Base-by-base conservation (phyloP, 148 eudicot genomes). In the Agrostemma githago region DNA sequence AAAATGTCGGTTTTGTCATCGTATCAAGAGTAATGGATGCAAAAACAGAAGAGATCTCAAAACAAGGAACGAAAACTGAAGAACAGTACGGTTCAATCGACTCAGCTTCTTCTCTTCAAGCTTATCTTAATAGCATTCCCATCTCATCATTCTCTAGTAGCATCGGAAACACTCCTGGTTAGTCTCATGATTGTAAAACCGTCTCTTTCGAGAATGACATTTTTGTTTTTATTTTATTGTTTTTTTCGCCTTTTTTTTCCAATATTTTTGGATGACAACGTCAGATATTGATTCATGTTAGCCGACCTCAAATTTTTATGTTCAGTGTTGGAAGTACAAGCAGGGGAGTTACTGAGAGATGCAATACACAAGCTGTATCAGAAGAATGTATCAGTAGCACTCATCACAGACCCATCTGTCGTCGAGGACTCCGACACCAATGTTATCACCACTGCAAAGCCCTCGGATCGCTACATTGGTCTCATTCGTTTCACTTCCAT, bases 351-450 rank as follows among this genome's bases (percentile, higher is more conserved):
- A 39, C 19, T 85, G 48, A 59, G 11, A 9, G 74, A 78, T 62
- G 84, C 82, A n/a, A 72, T 85, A 38, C 74, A 46, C 34, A 63
- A 65, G 68, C 39, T 85, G 76, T 76, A 80, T 43, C 68, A 80
- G 72, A 85, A 82, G 78, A 80, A 82, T 62, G 78, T 68, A 57
- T 72, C 61, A 20, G 80, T 82, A n/a, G 85, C 85, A 44, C 84
- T 82, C 37, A 73, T 85, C 20, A 69, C 65, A 8, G 84, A 75
- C 41, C 54, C 58, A 58, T 59, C 79, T 11, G 54, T 65, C 1
- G 19, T 44, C 76, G 26, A 26, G 34, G 34, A 56, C 44, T 21
- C 56, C 16, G 76, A 73, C 16, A 53, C 58, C 64, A 68, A 39
- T 21, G 66, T 42, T 12, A 61, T 38, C 12, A 44, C 77, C 66